phyloP scores from a whole-genome alignment of 495 filamentous ascomycete genomes.

The Aspergillus campestris region DNA sequence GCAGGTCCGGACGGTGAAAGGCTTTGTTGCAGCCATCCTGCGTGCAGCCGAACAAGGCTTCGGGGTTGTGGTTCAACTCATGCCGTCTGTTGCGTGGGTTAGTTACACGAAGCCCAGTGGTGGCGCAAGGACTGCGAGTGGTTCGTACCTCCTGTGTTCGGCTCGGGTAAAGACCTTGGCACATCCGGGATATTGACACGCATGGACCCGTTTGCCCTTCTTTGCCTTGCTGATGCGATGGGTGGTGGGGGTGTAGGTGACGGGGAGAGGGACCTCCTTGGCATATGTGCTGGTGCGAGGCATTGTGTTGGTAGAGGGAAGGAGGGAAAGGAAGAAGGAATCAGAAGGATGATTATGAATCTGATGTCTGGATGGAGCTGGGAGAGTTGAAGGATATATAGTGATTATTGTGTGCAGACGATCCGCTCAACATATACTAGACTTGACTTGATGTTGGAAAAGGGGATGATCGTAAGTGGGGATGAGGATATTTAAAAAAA shows the following conservation, averaged over 20 bases:
- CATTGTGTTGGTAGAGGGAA: slow-evolving; percentile 13
- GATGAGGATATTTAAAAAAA: too few relatives aligned
- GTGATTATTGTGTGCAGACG: too few relatives aligned
- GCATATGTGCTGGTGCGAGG: slow-evolving; percentile 13
- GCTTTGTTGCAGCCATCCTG: slow-evolving; percentile 63
- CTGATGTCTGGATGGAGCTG: too few relatives aligned
- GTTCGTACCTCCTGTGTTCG: slow-evolving; percentile 67
- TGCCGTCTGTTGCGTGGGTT: slow-evolving; percentile 53
- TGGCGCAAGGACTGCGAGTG: slow-evolving; percentile 4
- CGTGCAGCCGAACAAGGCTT: slow-evolving; percentile 58
- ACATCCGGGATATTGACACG: slow-evolving; percentile 55
- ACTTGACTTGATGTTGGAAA: too few relatives aligned
- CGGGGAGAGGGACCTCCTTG: slow-evolving; percentile 25
- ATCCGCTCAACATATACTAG: too few relatives aligned
- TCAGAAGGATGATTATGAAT: neutral
- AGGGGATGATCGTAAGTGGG: too few relatives aligned
- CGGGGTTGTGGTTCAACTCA: slow-evolving; percentile 72
- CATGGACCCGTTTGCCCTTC: slow-evolving; percentile 74
- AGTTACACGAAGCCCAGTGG: neutral
- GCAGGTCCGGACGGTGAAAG: slow-evolving; percentile 73
- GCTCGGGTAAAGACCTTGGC: slow-evolving; percentile 78
- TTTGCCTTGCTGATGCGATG: slow-evolving; percentile 73
- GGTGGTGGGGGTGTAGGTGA: slow-evolving; percentile 60
- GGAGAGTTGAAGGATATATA: too few relatives aligned
- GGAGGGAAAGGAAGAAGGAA: neutral